Base-by-base conservation (phyloP, 306 rosid species). In the Dryas alaskensis region DNA sequence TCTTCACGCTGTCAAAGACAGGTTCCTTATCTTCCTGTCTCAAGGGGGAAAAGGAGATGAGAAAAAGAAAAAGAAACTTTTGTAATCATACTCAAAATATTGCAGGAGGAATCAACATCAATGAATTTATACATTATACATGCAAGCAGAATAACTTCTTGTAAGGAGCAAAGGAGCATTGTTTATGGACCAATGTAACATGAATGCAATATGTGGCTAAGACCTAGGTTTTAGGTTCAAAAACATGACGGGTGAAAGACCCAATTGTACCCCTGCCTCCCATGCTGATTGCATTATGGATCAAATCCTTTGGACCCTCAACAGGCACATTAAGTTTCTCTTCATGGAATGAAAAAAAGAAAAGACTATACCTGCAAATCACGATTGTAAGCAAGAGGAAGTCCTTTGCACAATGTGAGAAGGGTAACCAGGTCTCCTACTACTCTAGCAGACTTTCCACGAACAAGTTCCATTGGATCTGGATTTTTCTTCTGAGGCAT, bases 401-500 rank as follows among this genome's bases (percentile, higher is more conserved):
- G 97, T 51, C 99, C 99, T 88, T 94, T 94, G 88, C 99, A 94
- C 76, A 94, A 60, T 14, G 94, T 88, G 73, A 94, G 91, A 76
- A 92, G 92, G 6, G 99, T 92, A 71, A 92, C 90, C 79, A 94
- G 82, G 77, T 86, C 96, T 61, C 99, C 97, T 22, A 94, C 86
- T 58, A 90, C 90, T 81, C 99, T 88, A 43, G 95, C 97, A 70
- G 97, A 92, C 82, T 94, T 94, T 63, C 97, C 97, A 58, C 99
- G 99, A 57, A 94, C 97, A 72, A 94, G 99, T 83, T 92, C 99
- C 99, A 94, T 94, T 57, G 99, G 99, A 80, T 89, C 99, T 40
- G 97, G 99, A 70, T 94, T 94, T 84, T 94, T 94, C 83, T 94
- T 92, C 88, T 94, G 99, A 83, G 99, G 99, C 99, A 94, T 94